phyloP scores from a whole-genome alignment of 2,329 filamentous ascomycete species.

The Laburnicola sp. region DNA sequence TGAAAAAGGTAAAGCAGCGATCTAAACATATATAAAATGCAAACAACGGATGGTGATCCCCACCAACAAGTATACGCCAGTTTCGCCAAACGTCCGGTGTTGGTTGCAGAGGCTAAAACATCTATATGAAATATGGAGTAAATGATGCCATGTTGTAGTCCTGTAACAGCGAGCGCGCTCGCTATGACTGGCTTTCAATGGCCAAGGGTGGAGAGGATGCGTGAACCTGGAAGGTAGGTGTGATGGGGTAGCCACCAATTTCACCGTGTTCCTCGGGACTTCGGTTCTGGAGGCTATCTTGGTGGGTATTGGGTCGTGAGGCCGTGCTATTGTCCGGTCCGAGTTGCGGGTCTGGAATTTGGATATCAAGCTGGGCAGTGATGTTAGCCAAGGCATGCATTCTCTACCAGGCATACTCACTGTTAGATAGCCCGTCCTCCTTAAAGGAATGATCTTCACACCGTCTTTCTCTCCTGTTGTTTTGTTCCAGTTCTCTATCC shows the following conservation, averaged over 20 bases:
- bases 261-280: conserved; percentile 21
- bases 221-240: conserved; percentile 38
- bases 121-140: neutral
- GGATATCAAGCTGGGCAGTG: conserved; percentile 68
- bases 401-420: conserved; percentile 52
- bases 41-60: too few species aligned
- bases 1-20: too few species aligned
- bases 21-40: too few species aligned
- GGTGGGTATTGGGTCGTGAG: conserved; percentile 32
- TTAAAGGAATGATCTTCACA: conserved; percentile 75
- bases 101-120: neutral
- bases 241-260: conserved; percentile 26
- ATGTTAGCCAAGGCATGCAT: conserved; percentile 11
- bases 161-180: neutral
- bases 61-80: too few species aligned
- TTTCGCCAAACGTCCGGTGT: too few species aligned
- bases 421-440: conserved; percentile 85
- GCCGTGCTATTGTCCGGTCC: conserved; percentile 34
- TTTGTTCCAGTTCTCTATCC: conserved; percentile 85
- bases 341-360: conserved; percentile 78
- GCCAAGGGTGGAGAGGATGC: conserved; percentile 25
- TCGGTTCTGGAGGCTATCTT: conserved; percentile 22
- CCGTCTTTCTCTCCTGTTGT: conserved; percentile 62
- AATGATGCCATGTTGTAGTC: neutral
- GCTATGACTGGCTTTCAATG: conserved; percentile 24